Base-by-base conservation (phyloP, 768 basidiomycete genomes). In the Cantharellus anzutake region DNA sequence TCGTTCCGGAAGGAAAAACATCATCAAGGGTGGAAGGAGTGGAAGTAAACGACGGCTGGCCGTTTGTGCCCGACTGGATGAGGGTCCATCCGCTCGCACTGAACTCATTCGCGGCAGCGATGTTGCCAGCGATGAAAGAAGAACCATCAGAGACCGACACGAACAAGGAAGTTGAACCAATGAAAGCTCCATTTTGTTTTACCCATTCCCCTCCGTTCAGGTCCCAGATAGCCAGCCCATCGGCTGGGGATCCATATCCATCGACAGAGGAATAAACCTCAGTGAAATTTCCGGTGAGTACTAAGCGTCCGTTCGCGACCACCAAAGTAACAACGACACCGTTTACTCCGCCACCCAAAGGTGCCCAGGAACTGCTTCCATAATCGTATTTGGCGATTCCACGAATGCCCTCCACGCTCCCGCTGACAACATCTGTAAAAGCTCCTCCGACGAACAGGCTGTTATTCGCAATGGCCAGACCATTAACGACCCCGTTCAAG, bases 371-470 rank as follows among this genome's bases (percentile, higher is more conserved):
- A 61, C 82, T 77, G 39, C 73, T 73, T 57, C 71, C 65, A 5
- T 89, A 71, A 63, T 91, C 77, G 69, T 91, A 97, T 58, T 79
- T 67, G 0, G 83, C 89, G 40, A 94, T 70, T 41, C 81, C 77
- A 51, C 69, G 70, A 41, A 90, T 71, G 59, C 78, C 77, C 0
- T 82, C 79, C 14, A 75, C 71, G 3, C 75, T 72, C 1, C 69
- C 68, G 38, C 35, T 37, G 11, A 11, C 11, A 0, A 89, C 86
- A 62, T 86, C 82, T 0, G 75, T 76, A 73, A 99, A 99, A 0
- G 80, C 73, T 0, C 96, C 96, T n/a, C 90, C 94, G 44, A 93
- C 80, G 68, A 78, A 96, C 5, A 98, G 70, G 20, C 73, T 73
- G 65, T 85, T 76, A 5, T 78, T 81, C 59, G 75, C 71, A 40